phyloP scores from a whole-genome alignment of 2,329 filamentous ascomycete species.

The Xylariales sp. region DNA sequence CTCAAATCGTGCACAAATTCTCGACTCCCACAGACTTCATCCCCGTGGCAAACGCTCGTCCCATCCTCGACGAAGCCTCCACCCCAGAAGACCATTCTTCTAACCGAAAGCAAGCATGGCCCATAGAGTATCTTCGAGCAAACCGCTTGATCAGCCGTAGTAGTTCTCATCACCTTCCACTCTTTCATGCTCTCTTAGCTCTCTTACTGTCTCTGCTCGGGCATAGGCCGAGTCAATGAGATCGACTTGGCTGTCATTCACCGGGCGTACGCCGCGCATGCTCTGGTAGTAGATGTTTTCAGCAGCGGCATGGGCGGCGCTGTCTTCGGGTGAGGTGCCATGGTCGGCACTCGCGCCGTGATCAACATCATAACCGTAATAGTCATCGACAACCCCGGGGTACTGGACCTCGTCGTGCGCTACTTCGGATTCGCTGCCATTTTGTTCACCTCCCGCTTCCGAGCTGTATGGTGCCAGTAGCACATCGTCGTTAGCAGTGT shows the following conservation, averaged over 20 bases:
- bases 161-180: not conserved
- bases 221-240: slow-evolving; percentile 18
- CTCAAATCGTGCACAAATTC: not conserved
- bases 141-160: not conserved
- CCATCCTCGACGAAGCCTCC: too few species aligned
- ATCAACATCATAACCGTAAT: not conserved
- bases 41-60: too few species aligned
- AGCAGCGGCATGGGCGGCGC: not conserved
- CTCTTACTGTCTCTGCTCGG: not conserved
- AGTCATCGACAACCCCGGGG: slow-evolving; percentile 6
- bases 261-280: not conserved
- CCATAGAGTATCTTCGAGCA: not conserved
- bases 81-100: not conserved
- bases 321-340: not conserved
- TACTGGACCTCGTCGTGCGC: not conserved
- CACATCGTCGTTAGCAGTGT: not conserved
- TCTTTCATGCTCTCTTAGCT: not conserved
- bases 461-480: not conserved
- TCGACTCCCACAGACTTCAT: not conserved
- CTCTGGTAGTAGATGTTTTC: slow-evolving; percentile 3
- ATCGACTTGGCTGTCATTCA: slow-evolving; percentile 12
- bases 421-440: too few species aligned
- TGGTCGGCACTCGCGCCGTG: not conserved
- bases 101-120: not conserved
- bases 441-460: not conserved